Base-by-base conservation (phyloP, 805 yeast species). In the Kuraishia piskuri region DNA sequence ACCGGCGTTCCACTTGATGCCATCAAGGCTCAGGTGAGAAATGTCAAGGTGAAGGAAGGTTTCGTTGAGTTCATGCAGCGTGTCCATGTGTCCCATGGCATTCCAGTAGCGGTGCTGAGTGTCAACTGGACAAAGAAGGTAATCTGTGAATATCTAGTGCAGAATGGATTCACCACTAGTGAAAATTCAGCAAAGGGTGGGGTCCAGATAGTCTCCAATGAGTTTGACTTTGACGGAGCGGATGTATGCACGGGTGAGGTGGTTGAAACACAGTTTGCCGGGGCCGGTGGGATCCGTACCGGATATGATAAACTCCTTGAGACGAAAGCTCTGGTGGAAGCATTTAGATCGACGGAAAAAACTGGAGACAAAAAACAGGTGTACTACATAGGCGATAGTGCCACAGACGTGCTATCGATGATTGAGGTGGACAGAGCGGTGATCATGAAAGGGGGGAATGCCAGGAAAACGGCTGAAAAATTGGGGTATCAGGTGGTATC, bases 351-450 rank as follows among this genome's bases (percentile, higher is more conserved):
- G 21, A 56, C 68, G 0, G 46, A 57, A 19, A 22, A 58, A 5
- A 24, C 48, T 4, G 50, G 68, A 9, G 49, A 52, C 3, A 7
- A 53, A 46, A 22, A 53, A 20, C 57, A 59, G 0, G 50, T 73
- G 1, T 63, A 73, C 22, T 84, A 83, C 59, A 68, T 83, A 17
- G 90, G 90, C 1, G 90, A 84, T 58, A 80, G 87, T 53, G 60
- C 77, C 0, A 82, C 87, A 0, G 90, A 84, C 66, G 65, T 80
- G 2, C 61, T 80, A 37, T 72, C 82, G 0, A 65, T 83, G 63
- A 54, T 78, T 12, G 70, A 69, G 40, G 76, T 79, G 1, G 74
- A 75, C 54, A 57, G 62, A 19, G 86, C 84, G 0, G 63, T 82
- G 3, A 68, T 77, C 0, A 68, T 83, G 51, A 69, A 62, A 19